phyloP scores from a whole-genome alignment of 1,284 basidiomycete species.

The Coniferiporia weirii region DNA sequence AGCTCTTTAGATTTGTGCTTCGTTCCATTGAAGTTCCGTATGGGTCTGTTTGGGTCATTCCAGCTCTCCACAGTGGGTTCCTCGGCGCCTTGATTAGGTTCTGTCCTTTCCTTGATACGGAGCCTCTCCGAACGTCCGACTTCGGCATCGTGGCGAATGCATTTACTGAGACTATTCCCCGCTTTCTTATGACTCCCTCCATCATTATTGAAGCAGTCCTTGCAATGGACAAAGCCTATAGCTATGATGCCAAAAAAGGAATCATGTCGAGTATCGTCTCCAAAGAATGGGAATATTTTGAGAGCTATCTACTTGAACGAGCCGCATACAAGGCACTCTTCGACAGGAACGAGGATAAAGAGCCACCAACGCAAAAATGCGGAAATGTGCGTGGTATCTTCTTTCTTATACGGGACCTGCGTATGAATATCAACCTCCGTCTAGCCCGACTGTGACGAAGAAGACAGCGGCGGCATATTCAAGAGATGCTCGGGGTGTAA shows the following conservation, averaged over 20 bases:
- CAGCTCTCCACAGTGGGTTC: background rate
- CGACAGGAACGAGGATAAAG: background rate
- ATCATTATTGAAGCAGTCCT: background rate
- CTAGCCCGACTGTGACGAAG: slow-evolving; percentile 1
- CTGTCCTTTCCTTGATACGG: background rate
- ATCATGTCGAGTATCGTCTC: background rate
- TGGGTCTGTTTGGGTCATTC: background rate
- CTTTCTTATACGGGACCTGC: background rate
- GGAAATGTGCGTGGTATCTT: background rate
- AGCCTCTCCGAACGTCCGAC: background rate
- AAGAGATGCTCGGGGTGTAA: slow-evolving; percentile 3
- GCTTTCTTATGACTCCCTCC: background rate
- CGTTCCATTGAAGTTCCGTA: background rate
- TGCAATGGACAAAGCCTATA: background rate
- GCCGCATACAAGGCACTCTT: background rate
- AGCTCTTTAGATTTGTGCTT: background rate
- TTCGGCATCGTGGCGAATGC: background rate
- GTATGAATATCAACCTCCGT: too few relatives aligned
- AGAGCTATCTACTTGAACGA: slow-evolving; percentile 2
- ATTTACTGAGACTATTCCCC: background rate
- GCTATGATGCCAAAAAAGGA: background rate
- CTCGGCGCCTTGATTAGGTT: background rate
- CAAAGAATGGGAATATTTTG: slow-evolving; percentile 4
- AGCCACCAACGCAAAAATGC: background rate
- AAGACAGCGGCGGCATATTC: background rate